phyloP scores from a whole-genome alignment of 176 grass and related monocot genomes.

The Eragrostis curvula region DNA sequence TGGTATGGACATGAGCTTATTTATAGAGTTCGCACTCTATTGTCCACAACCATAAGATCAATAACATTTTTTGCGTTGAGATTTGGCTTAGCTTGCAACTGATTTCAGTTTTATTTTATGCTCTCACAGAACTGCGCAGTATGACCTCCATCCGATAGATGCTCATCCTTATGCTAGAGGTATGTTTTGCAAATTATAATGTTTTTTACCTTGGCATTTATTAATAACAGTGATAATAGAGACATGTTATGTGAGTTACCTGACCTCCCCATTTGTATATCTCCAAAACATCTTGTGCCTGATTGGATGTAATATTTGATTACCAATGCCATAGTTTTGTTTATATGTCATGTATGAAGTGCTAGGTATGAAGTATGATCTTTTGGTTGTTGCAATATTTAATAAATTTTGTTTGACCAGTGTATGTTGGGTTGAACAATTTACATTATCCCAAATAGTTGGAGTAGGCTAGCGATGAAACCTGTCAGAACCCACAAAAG shows the following conservation, averaged over 20 bases:
- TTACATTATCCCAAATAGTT: background rate
- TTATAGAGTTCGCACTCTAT: background rate
- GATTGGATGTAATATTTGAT: background rate
- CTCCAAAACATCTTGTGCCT: background rate
- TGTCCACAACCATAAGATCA: no score
- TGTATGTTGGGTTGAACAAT: background rate
- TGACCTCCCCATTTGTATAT: conserved; percentile 13
- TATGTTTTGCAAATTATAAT: conserved; percentile 45
- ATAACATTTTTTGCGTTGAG: conserved; percentile 19
- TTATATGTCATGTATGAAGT: background rate
- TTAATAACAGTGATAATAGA: conserved; percentile 13
- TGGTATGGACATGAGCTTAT: background rate
- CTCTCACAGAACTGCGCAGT: conserved; percentile 42
- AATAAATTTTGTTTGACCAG: background rate
- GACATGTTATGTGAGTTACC: background rate
- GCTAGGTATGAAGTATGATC: background rate
- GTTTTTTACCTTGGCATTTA: conserved; percentile 3
- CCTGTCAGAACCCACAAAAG: background rate
- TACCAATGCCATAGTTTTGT: background rate
- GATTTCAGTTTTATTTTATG: conserved; percentile 40
- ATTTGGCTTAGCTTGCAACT: conserved; percentile 10
- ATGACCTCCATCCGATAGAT: conserved; percentile 32
- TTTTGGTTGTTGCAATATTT: background rate
- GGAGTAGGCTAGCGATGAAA: background rate
- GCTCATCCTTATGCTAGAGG: conserved; percentile 57